A percentile compares a stretch with the other conserved stretches of the same genome.
Conservation (phyloP, 169 alveolate species). For the Prorocentrum cordatum region DNA sequence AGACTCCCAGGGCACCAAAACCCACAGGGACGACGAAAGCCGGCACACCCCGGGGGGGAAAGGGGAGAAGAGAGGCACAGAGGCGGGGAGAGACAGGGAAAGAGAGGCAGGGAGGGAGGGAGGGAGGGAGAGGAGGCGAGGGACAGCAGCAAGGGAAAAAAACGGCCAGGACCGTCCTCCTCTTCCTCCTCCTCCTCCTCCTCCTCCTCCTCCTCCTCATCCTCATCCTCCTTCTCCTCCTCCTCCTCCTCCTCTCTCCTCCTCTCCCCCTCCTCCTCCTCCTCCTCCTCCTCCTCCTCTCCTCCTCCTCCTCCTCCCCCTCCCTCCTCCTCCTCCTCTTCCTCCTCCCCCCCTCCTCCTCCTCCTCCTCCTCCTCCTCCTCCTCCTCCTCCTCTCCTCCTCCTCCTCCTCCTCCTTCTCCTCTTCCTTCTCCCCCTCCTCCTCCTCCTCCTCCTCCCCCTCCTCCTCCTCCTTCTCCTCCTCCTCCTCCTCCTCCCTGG, state of each 20-base stretch:
- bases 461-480: not conserved
- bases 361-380: not conserved
- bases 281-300: not conserved
- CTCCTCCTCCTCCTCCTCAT: constrained; percentile 40
- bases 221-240: not conserved
- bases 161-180: not conserved
- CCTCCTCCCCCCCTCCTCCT: not conserved
- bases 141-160: not conserved
- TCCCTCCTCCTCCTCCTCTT: not conserved
- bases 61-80: too few relatives aligned
- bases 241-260: not conserved
- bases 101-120: not conserved
- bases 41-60: too few relatives aligned
- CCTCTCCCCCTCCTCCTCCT: not conserved
- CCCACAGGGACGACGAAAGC: too few relatives aligned
- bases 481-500: not conserved
- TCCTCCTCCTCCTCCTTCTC: not conserved
- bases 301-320: not conserved
- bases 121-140: not conserved
- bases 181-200: constrained; percentile 17
- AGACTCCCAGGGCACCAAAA: too few relatives aligned
- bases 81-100: not conserved
- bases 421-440: not conserved
- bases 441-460: not conserved
- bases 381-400: not conserved